Base-by-base conservation (phyloP, 176 grass and related monocot species). In the Carex pumila region DNA sequence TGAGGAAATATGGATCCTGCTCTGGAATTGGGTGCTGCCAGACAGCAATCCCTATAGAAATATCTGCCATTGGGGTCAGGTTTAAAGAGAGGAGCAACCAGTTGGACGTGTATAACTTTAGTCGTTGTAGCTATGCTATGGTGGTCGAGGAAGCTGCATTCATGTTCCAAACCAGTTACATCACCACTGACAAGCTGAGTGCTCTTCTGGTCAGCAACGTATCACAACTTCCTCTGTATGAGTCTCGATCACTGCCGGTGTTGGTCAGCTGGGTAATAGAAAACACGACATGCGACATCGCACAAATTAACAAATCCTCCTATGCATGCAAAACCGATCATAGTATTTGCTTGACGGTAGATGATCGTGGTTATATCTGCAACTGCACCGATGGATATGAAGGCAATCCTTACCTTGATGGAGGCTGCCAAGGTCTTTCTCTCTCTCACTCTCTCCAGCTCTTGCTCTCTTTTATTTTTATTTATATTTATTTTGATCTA, bases 331-430 rank as follows among this genome's bases (percentile, higher is more conserved):
- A 9, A 2, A 80, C 54, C 52, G 2, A 12, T 31, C n/a, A 60
- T 1, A 80, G 76, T 61, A 29, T 37, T 61, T 78, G 73, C 13
- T 19, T 57, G 47, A 30, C 25, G 7, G 25, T 15, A 2, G 32
- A 7, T 6, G 53, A 29, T 13, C n/a, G 3, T 3, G 87, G 87
- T 3, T 88, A 88, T 63, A 8, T 68, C n/a, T 88, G 87, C 61
- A 84, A 79, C 4, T 88, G 87, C 7, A 70, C 71, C 1, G 30
- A 43, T 30, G 87, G 87, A 9, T 88, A 79, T 65, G 68, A 85
- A 47, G 87, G 87, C 39, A 88, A 88, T 55, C 87, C 87, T 25
- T 88, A 88, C 54, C 71, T 84, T 32, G 2, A 17, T 3, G 17
- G 69, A 21, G 86, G 86, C 49, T 88, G 86, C 29, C 22, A 65